Conservation (phyloP, 495 filamentous ascomycete species). For the Podospora pseudoanserina region DNA sequence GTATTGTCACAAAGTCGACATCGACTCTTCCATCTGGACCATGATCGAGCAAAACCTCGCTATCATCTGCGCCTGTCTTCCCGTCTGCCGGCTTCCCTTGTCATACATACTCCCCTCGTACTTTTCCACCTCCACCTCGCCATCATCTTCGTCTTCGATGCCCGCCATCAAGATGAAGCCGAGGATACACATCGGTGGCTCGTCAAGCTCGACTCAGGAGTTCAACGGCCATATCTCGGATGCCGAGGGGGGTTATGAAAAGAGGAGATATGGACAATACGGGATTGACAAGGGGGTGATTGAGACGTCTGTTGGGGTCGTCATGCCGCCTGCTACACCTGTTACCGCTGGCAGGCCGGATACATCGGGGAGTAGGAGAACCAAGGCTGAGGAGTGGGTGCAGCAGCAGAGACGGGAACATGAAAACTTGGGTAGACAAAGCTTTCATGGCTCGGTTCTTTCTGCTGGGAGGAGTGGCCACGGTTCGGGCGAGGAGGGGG, state of each 20-base stretch:
- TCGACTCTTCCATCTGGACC: conserved; percentile 45
- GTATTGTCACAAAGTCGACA: conserved; percentile 14
- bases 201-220: neutral
- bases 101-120: neutral
- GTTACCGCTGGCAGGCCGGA: neutral
- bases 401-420: neutral
- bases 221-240: neutral
- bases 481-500: neutral
- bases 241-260: neutral
- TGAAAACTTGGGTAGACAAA: no score
- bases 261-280: neutral
- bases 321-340: neutral
- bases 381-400: no score
- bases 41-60: conserved; percentile 44
- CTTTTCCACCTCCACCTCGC: neutral
- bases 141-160: neutral
- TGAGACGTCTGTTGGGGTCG: neutral
- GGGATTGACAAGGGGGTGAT: neutral
- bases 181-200: neutral
- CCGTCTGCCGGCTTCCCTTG: conserved; percentile 19
- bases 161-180: neutral
- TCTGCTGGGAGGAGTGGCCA: neutral
- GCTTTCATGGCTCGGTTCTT: neutral
- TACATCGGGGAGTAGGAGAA: neutral
- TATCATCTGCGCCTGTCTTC: conserved; percentile 48